Evolutionary conservation across 2,329 filamentous ascomycete genomes (phyloP), one percentile per base, ranked within the genome.

Genomic region (Epichloe sp.): DNA sequence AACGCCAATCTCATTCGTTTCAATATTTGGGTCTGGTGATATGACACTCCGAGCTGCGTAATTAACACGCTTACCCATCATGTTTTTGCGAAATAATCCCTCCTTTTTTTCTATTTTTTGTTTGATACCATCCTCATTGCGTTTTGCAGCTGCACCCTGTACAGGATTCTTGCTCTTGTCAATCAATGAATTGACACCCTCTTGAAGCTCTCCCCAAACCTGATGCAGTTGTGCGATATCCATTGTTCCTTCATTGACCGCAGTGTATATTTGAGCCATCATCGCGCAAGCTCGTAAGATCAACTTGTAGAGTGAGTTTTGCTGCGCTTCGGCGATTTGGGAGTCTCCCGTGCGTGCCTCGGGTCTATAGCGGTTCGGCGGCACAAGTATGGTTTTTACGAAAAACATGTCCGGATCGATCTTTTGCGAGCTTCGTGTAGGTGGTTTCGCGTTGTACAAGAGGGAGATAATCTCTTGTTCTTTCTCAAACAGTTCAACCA

Each of bases 61-160:
- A 68, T 98, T 97, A 71, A 98, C 93, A 74, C 93, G 89, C 75
- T 98, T 98, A 54, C 93, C 93, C 93, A 98, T 98, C 93, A 98
- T 97, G 69, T 98, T 96, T 74, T 95, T 97, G 60, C 93, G 79
- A 75, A 98, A 98, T 34, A 98, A 76, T 57, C 93, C 93, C 64
- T 98, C 94, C 70, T 98, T 98, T 76, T 98, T 98, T 70, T 98
- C 93, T 31, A 77, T 63, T 90, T 86, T 86, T 65, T 98, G 93
- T 71, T 98, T 98, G 71, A 98, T 95, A 59, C 94, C 93, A 56
- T 95, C 90, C 55, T 94, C 87, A 49, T 88, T 85, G 51, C 83
- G 78, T 61, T 85, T 83, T 14, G 83, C 87, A 31, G 88, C 87
- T 17, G 81, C 76, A 48, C 88, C 88, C 56, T 86, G 83, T 3